phyloP scores from a whole-genome alignment of 495 filamentous ascomycete genomes.

The Aspergillus ostianus region DNA sequence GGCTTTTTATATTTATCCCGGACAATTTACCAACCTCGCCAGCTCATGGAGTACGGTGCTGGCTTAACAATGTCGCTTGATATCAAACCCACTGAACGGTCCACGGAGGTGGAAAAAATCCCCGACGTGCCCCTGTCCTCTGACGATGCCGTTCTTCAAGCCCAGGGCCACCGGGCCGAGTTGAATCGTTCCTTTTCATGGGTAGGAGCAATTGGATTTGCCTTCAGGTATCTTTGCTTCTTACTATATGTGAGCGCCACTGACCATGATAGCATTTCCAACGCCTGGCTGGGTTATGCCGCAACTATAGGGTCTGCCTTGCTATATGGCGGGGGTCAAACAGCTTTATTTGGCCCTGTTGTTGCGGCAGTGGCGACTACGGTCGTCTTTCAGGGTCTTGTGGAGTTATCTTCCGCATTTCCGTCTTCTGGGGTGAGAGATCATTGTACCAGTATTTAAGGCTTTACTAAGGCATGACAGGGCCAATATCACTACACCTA shows the following conservation, averaged over 20 bases:
- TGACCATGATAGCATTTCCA: conserved; percentile 22
- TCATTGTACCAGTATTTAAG: not conserved
- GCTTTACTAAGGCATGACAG: conserved; percentile 4
- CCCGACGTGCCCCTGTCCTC: conserved; percentile 7
- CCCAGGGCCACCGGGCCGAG: conserved; percentile 25
- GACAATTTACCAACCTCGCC: not conserved
- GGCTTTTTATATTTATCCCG: not conserved
- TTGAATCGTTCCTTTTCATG: conserved; percentile 26
- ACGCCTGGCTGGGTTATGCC: conserved; percentile 27
- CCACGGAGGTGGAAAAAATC: conserved; percentile 8
- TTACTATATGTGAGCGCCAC: not conserved
- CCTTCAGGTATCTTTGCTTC: conserved; percentile 17
- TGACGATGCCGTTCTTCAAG: conserved; percentile 24
- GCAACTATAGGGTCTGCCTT: conserved; percentile 22
- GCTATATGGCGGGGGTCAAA: conserved; percentile 24
- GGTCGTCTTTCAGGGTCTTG: conserved; percentile 27
- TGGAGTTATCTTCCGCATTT: conserved; percentile 28
- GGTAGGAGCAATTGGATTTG: conserved; percentile 21
- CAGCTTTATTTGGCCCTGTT: conserved; percentile 22
- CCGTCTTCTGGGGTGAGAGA: conserved; percentile 28
- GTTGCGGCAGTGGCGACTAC: conserved; percentile 23
- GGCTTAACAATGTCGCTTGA: not conserved
- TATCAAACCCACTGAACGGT: not conserved
- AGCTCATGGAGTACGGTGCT: not conserved
- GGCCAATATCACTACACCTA: conserved; percentile 34